These are phyloP conservation scores for Rutstroemia sp. DNA, from an alignment of 2,329 filamentous ascomycete genomes.

Conservation along the genomic window DNA sequence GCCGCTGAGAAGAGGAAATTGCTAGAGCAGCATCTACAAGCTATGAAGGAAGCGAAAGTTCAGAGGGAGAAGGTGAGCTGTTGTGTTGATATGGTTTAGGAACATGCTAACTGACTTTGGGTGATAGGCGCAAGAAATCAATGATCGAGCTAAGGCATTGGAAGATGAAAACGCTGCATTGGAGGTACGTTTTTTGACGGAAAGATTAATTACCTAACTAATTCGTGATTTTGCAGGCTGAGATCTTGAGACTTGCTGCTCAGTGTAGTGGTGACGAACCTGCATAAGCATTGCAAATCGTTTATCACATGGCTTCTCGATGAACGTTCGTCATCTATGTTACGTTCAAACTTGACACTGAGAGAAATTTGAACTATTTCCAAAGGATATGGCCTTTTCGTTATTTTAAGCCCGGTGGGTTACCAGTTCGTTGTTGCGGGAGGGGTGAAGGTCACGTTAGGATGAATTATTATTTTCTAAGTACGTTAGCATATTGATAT, in stretches of 20 bases:
- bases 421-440: too few species aligned
- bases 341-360: too few species aligned
- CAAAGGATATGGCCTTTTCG: too few species aligned
- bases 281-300: too few species aligned
- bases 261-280: not conserved
- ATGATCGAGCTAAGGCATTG: constrained; percentile 4
- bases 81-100: not conserved
- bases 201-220: not conserved
- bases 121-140: constrained; percentile 1
- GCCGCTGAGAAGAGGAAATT: constrained; percentile 4
- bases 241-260: not conserved
- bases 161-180: constrained; percentile 11
- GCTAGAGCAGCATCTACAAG: constrained; percentile 6
- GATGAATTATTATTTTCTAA: too few species aligned
- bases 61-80: not conserved
- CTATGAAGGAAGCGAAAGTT: not conserved
- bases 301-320: too few species aligned
- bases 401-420: too few species aligned
- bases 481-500: too few species aligned
- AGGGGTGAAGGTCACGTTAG: too few species aligned
- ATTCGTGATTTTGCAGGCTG: not conserved
- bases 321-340: too few species aligned
- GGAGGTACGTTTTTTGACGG: constrained; percentile 2
- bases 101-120: not conserved
- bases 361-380: too few species aligned